Evolutionary conservation across 2,329 filamentous ascomycete genomes (phyloP).

Genomic region (Sordariomycetes sp.): DNA sequence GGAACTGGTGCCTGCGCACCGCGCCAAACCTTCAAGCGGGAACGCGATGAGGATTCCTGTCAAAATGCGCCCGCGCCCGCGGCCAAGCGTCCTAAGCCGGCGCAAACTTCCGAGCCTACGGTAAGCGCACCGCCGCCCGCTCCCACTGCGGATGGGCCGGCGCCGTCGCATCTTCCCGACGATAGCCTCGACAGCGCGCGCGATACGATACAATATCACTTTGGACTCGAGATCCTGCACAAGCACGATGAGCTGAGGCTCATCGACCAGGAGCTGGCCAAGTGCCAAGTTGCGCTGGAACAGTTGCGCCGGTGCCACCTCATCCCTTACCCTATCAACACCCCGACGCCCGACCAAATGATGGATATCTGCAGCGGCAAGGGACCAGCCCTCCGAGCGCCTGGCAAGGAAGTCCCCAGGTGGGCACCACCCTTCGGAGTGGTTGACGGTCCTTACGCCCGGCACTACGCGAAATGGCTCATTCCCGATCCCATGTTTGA

Average conservation of each 20-base stretch:
- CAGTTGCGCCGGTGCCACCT: constrained; percentile 87
- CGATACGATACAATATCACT: constrained; percentile 61
- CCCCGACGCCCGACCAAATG: constrained; percentile 56
- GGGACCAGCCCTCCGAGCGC: constrained; percentile 55
- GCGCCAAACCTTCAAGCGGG: constrained; percentile 25
- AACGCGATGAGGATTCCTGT: constrained; percentile 22
- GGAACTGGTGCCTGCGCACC: constrained; percentile 10
- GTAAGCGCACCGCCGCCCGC: not conserved
- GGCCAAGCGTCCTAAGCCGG: not conserved
- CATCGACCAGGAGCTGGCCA: constrained; percentile 92
- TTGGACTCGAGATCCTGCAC: constrained; percentile 81
- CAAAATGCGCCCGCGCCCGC: not conserved
- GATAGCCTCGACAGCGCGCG: not conserved
- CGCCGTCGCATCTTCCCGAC: not conserved
- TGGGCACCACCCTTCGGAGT: constrained; percentile 87
- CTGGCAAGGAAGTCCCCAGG: constrained; percentile 56
- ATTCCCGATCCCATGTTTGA: constrained; percentile 84
- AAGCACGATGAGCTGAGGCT: constrained; percentile 92
- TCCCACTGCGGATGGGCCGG: not conserved
- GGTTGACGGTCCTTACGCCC: constrained; percentile 81
- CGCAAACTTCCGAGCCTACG: not conserved
- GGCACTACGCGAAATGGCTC: constrained; percentile 93
- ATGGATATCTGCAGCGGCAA: constrained; percentile 62
- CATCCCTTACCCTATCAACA: constrained; percentile 74
- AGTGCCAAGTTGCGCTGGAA: constrained; percentile 87